Percentiles rank a stretch among this genome's conserved stretches.
phyloP scores from a whole-genome alignment of 148 eudicot species.

The Spergularia marina region DNA sequence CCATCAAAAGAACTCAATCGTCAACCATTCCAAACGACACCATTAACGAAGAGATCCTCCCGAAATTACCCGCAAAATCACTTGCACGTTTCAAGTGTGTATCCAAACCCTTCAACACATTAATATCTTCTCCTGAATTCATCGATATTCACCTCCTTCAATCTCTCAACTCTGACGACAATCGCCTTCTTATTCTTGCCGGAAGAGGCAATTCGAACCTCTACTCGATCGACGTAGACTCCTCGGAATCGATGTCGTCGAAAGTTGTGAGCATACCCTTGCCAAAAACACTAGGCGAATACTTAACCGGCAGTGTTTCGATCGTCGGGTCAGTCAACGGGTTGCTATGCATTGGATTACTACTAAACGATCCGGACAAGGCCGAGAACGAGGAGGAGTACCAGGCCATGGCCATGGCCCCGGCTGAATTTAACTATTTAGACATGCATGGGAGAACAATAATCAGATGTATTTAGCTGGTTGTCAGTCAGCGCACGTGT shows the following conservation, averaged over 20 bases:
- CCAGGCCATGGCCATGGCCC: neutral
- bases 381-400: neutral
- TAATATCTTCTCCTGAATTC: constrained; percentile 7
- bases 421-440: too few relatives aligned
- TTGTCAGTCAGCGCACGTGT: too few relatives aligned
- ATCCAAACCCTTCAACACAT: neutral
- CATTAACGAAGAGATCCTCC: neutral
- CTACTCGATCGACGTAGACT: neutral
- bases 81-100: constrained; percentile 5
- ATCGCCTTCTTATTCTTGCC: neutral
- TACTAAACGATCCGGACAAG: neutral
- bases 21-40: neutral
- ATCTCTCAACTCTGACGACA: neutral
- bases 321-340: constrained; percentile 1
- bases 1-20: neutral
- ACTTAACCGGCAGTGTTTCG: neutral
- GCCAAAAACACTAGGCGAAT: too few relatives aligned
- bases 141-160: neutral
- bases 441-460: too few relatives aligned
- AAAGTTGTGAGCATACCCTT: too few relatives aligned
- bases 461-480: too few relatives aligned
- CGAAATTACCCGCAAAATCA: neutral
- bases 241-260: neutral
- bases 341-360: neutral
- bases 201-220: neutral